A percentile compares a stretch with the other conserved stretches of the same genome.
phyloP scores from a whole-genome alignment of 2,329 filamentous ascomycete genomes.

The Bisporella sp. region DNA sequence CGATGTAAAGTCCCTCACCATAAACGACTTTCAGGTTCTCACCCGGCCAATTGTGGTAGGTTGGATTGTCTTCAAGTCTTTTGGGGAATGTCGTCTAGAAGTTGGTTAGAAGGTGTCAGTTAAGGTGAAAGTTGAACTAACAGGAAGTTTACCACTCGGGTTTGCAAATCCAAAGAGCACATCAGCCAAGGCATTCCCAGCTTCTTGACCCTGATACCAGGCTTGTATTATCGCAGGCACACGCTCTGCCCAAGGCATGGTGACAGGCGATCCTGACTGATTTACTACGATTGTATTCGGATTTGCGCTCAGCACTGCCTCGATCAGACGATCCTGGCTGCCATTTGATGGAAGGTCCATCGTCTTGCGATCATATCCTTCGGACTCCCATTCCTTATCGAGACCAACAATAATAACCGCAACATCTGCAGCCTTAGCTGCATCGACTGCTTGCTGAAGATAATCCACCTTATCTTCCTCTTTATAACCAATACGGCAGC shows the following conservation, averaged over 20 bases:
- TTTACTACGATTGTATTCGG: constrained; percentile 61
- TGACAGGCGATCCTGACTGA: constrained; percentile 61
- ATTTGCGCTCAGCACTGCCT: constrained; percentile 55
- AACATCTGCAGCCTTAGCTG: constrained; percentile 56
- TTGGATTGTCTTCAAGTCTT: constrained; percentile 57
- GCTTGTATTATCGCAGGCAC: constrained; percentile 63
- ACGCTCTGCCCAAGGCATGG: constrained; percentile 61
- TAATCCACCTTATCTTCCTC: constrained; percentile 54
- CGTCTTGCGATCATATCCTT: constrained; percentile 60
- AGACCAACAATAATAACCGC: constrained; percentile 63
- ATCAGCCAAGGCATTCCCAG: constrained; percentile 60
- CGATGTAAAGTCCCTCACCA: constrained; percentile 66
- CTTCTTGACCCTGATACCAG: constrained; percentile 66
- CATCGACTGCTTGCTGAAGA: constrained; percentile 57
- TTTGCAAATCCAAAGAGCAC: constrained; percentile 57
- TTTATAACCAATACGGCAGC: constrained; percentile 65
- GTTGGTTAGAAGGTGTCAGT: constrained; percentile 7
- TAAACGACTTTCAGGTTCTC: constrained; percentile 63
- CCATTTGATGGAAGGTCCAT: constrained; percentile 52
- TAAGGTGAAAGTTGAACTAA: constrained; percentile 8
- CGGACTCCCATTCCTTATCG: constrained; percentile 70
- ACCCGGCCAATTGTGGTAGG: constrained; percentile 66
- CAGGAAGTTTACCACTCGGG: constrained; percentile 61
- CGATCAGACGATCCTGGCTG: constrained; percentile 55
- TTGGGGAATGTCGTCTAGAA: constrained; percentile 57